These are phyloP conservation scores for Nigrospora sphaerica DNA, from an alignment of 2,329 filamentous ascomycete genomes.

Conservation along the genomic window DNA sequence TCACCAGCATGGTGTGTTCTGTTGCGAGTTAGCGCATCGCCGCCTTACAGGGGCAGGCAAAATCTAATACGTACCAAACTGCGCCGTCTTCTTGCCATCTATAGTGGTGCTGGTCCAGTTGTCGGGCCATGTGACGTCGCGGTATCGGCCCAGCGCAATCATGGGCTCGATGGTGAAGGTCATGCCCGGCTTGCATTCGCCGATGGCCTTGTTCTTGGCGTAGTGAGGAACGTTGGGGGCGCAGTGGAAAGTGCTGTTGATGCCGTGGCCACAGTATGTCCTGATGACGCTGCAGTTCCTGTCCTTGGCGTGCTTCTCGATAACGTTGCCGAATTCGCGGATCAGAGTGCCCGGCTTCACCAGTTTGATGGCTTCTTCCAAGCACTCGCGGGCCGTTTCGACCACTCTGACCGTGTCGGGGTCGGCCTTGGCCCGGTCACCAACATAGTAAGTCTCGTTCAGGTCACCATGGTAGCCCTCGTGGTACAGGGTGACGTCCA, in stretches of 20 bases:
- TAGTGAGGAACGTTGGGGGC: slow-evolving; percentile 95
- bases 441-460: slow-evolving; percentile 98
- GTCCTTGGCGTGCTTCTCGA: slow-evolving; percentile 89
- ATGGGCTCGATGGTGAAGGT: slow-evolving; percentile 99
- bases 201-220: slow-evolving; percentile 95
- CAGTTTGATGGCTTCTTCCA: slow-evolving; percentile 83
- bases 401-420: slow-evolving; percentile 85
- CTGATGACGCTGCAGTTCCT: slow-evolving; percentile 84
- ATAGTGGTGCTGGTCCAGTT: slow-evolving; percentile 96
- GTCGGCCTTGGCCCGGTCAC: slow-evolving; percentile 76
- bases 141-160: slow-evolving; percentile 87
- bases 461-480: slow-evolving; percentile 92
- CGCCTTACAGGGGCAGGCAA: not conserved
- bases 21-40: slow-evolving; percentile 2
- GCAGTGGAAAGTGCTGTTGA: slow-evolving; percentile 90
- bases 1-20: slow-evolving; percentile 82
- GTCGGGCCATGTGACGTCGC: slow-evolving; percentile 94
- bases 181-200: slow-evolving; percentile 91
- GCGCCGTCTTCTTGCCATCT: slow-evolving; percentile 83
- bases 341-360: slow-evolving; percentile 92
- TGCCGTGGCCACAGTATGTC: slow-evolving; percentile 93
- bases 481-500: slow-evolving; percentile 92
- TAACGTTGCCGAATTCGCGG: slow-evolving; percentile 87
- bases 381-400: slow-evolving; percentile 80
- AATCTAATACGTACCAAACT: slow-evolving; percentile 64